Evolutionary conservation across 306 rosid genomes (phyloP), one percentile per base, ranked within the genome.

Genomic region (Begonia loranthoides): DNA sequence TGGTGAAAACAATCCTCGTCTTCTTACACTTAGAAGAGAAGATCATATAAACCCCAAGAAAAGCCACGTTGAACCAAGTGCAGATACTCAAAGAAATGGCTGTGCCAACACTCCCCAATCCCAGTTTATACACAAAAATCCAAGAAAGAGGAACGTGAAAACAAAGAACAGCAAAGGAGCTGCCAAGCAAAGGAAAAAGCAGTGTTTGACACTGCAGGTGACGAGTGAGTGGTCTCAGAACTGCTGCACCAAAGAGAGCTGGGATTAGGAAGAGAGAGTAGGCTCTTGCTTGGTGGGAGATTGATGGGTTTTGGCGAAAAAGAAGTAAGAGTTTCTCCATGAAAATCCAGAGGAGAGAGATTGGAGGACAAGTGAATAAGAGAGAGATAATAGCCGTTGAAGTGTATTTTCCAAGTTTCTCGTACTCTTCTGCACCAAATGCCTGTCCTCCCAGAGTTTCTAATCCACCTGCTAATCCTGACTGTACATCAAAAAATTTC

Each of bases 391-490:
- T 58, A 5, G 62, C 62, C 14, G 45, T 58, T 24, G 15, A 34
- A 24, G 54, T 48, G 41, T 58, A 58, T 24, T 24, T 58, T 36
- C 62, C 62, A 9, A 58, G 54, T 47, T 58, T 58, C 16, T 48
- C 24, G 22, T 14, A 58, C 21, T 47, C 46, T 41, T 48, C 45
- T 15, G 62, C 62, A 28, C 62, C 62, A 48, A 46, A 58, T 38
- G 54, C 62, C 33, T 58, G 62, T 13, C 62, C 46, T 17, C 54
- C 46, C 15, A 47, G 62, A n/a, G 54, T 58, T 47, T 58, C 62
- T 45, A 58, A 46, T 22, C 62, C 54, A 14, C 54, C 54, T 5
- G 62, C 62, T 54, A 58, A 7, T 47, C 62, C 62, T 3, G 47
- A 47, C 62, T 58, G 41, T 15, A 12, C 21, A 8, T 46, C 9